Base-by-base conservation (phyloP, 805 yeast genomes). In the Starmerella geochares region DNA sequence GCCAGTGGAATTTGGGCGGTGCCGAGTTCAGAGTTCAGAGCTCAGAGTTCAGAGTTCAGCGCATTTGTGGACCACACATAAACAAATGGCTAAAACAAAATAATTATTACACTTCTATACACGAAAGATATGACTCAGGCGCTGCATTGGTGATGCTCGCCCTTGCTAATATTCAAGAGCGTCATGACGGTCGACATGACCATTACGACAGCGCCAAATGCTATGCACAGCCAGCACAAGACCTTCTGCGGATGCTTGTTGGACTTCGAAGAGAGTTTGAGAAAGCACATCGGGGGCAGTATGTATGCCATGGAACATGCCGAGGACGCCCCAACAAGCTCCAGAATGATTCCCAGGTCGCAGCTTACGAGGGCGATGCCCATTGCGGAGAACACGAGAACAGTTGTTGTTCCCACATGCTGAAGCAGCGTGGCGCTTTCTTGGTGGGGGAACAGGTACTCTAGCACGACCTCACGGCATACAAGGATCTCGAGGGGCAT, bases 241-340 rank as follows among this genome's bases (percentile, higher is more conserved):
- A 79, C 35, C 46, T 76, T 79, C 50, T 77, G 54, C 11, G 48
- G 37, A 21, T 50, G 74, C 41, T 29, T 29, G 25, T 46, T 24
- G 10, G 52, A 67, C 48, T 61, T 68, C 50, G 68, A 63, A 0
- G 86, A 76, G 59, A 88, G 73, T 54, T 81, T 78, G 53, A 86
- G 64, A 59, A 75, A 83, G 59, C 96, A 88, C 63, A 81, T 63
- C 3, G 96, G 95, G 0, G 97, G 97, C 16, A 88, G 68, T 20
- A 88, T 86, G 62, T 85, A 88, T 0, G 97, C 96, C 82, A 90
- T 81, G 33, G 84, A 70, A 17, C 94, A 86, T 0, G 96, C 96
- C 0, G 95, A 83, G 0, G 95, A 83, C 0, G 96, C 88, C 1
- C 97, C 97, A 28, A 86, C 87, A 3, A 88, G 71, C 62, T 90